Percentiles rank a stretch among this genome's conserved stretches.
Evolutionary conservation across 2,329 filamentous ascomycete genomes (phyloP).

Genomic region (Diaporthe citri): DNA sequence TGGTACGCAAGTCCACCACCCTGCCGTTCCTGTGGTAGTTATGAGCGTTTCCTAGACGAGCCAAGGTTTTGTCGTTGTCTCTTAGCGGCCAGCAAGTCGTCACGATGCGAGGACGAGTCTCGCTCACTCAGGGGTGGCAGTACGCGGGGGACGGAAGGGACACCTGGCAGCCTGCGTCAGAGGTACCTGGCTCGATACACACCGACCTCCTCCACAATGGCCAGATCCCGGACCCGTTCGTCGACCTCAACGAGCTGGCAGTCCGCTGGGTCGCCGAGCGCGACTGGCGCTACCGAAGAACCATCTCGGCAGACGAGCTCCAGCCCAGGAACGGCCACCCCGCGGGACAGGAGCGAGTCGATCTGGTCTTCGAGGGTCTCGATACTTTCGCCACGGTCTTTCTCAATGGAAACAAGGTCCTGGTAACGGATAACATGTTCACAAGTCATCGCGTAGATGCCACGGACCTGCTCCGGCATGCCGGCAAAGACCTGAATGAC

Average conservation of each 20-base stretch:
- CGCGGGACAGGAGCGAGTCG: slow-evolving; percentile 54
- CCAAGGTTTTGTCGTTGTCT: too few species aligned
- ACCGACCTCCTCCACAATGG: slow-evolving; percentile 73
- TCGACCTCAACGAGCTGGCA: slow-evolving; percentile 80
- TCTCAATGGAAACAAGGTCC: slow-evolving; percentile 75
- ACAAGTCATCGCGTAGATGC: slow-evolving; percentile 78
- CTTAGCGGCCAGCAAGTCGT: background rate
- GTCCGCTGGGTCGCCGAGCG: slow-evolving; percentile 83
- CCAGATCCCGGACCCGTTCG: slow-evolving; percentile 76
- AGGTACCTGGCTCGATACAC: slow-evolving; percentile 77
- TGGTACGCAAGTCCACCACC: background rate
- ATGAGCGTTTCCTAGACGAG: background rate
- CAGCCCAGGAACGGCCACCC: slow-evolving; percentile 52
- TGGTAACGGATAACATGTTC: slow-evolving; percentile 86
- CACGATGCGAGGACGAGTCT: slow-evolving; percentile 55
- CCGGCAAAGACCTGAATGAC: slow-evolving; percentile 59
- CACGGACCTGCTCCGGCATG: slow-evolving; percentile 53
- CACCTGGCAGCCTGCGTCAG: slow-evolving; percentile 67
- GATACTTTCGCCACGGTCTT: slow-evolving; percentile 83
- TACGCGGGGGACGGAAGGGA: slow-evolving; percentile 70
- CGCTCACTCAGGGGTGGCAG: slow-evolving; percentile 69
- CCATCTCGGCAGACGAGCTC: slow-evolving; percentile 56
- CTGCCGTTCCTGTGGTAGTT: background rate
- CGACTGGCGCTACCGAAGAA: slow-evolving; percentile 77
- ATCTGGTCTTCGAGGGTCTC: slow-evolving; percentile 81